Conservation (phyloP, 208 protist species). For the Trypanosoma caninum region DNA sequence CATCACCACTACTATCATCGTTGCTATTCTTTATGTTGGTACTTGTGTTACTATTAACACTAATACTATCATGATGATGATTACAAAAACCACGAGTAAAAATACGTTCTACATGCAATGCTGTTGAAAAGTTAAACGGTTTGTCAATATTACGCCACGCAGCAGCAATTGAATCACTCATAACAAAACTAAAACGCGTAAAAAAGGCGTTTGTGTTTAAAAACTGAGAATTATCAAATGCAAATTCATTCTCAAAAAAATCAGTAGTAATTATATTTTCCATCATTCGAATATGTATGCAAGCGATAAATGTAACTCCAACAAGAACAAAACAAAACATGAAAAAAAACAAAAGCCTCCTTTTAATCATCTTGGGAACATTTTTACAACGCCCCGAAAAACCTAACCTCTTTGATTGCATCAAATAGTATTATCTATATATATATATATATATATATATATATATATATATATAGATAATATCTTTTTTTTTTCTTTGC, state of each 20-base stretch:
- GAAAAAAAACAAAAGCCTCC: neutral
- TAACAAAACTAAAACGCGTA: constrained; percentile 19
- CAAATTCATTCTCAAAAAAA: neutral
- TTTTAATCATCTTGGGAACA: neutral
- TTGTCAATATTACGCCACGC: constrained; percentile 16
- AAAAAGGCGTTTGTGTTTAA: neutral
- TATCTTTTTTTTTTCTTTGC: constrained; percentile 1
- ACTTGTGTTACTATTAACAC: too few relatives aligned
- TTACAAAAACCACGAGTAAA: neutral
- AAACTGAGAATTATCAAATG: neutral
- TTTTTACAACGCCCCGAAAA: neutral
- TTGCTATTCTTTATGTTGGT: too few relatives aligned
- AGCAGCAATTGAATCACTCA: constrained; percentile 8
- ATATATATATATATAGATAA: neutral
- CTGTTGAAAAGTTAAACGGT: constrained; percentile 2
- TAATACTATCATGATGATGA: too few relatives aligned
- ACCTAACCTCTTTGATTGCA: too few relatives aligned
- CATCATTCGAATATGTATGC: too few relatives aligned
- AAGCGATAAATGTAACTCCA: neutral
- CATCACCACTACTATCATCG: too few relatives aligned
- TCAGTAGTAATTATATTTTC: too few relatives aligned
- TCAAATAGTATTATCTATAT: too few relatives aligned
- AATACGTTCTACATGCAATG: constrained; percentile 12
- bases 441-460: neutral
- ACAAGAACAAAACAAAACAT: neutral